Percentiles rank a stretch among this genome's conserved stretches.
These are phyloP conservation scores for Phtheirospermum japonicum DNA, from an alignment of 257 asterid species.

Conservation along the genomic window DNA sequence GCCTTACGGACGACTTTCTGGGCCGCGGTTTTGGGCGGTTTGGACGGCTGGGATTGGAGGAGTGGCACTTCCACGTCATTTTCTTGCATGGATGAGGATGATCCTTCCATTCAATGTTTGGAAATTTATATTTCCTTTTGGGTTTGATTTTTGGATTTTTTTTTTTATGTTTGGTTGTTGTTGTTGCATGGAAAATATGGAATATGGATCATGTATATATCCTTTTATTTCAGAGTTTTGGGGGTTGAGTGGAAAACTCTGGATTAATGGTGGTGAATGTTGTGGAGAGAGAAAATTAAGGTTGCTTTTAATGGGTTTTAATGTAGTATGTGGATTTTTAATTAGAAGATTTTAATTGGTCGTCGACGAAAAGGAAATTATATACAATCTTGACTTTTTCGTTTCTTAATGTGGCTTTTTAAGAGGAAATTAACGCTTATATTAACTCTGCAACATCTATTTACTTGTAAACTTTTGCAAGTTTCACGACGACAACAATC, in stretches of 20 bases:
- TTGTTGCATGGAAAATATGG: background rate
- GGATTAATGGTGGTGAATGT: background rate
- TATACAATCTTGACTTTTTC: too few species aligned
- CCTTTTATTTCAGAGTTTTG: background rate
- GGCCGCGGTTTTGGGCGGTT: constrained; percentile 43
- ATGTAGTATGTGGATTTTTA: too few species aligned
- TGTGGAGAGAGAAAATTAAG: background rate
- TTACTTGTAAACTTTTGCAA: too few species aligned
- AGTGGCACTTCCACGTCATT: background rate
- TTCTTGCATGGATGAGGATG: background rate
- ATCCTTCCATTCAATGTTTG: background rate
- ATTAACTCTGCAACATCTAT: too few species aligned
- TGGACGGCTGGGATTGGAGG: background rate
- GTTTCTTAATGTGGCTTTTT: too few species aligned
- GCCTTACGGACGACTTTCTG: constrained; percentile 67
- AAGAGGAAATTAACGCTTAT: too few species aligned
- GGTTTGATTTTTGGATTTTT: background rate
- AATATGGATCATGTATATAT: background rate
- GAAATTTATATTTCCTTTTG: background rate
- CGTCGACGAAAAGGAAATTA: too few species aligned
- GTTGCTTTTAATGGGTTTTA: constrained; percentile 22
- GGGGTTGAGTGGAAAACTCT: background rate
- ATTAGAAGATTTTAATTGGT: too few species aligned
- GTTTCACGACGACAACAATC: too few species aligned
- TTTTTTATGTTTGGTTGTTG: background rate